These are phyloP conservation scores for Ophiocordyceps australis DNA, from an alignment of 2,329 filamentous ascomycete genomes.

Conservation along the genomic window DNA sequence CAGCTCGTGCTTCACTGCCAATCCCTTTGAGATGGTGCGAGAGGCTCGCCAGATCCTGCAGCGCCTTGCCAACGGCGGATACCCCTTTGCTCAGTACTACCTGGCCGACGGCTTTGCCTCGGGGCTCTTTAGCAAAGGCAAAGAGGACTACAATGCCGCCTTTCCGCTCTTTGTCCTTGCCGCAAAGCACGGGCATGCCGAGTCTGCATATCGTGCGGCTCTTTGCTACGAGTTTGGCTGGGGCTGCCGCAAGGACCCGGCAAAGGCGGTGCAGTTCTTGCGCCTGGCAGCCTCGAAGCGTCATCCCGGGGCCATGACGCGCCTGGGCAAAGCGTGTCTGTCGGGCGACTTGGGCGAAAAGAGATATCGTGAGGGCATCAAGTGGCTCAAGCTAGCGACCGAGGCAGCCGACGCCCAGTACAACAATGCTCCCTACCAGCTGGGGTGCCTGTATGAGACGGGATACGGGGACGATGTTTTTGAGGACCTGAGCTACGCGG, in stretches of 20 bases:
- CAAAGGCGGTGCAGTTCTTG: slow-evolving; percentile 88
- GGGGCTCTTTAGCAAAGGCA: slow-evolving; percentile 87
- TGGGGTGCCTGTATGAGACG: slow-evolving; percentile 73
- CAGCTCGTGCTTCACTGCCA: slow-evolving; percentile 25
- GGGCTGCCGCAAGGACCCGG: slow-evolving; percentile 78
- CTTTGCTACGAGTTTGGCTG: slow-evolving; percentile 97
- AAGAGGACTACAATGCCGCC: slow-evolving; percentile 77
- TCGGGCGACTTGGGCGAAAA: slow-evolving; percentile 77
- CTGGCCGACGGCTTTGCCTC: slow-evolving; percentile 88
- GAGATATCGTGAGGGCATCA: slow-evolving; percentile 77
- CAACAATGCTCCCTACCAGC: slow-evolving; percentile 80
- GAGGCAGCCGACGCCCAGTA: slow-evolving; percentile 86
- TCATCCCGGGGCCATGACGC: slow-evolving; percentile 86
- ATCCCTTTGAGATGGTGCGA: slow-evolving; percentile 52
- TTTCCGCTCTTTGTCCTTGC: slow-evolving; percentile 87
- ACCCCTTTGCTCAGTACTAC: slow-evolving; percentile 97
- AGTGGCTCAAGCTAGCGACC: slow-evolving; percentile 87
- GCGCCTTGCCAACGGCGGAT: slow-evolving; percentile 68
- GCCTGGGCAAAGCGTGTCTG: slow-evolving; percentile 78
- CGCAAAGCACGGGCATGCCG: slow-evolving; percentile 91
- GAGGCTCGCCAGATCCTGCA: slow-evolving; percentile 86
- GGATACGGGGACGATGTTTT: slow-evolving; percentile 95
- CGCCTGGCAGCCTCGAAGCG: slow-evolving; percentile 81
- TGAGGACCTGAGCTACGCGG: slow-evolving; percentile 75
- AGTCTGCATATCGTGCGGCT: slow-evolving; percentile 83